Conservation (phyloP, 1,284 basidiomycete species). For the Pseudomicrostroma phylloplanum region DNA sequence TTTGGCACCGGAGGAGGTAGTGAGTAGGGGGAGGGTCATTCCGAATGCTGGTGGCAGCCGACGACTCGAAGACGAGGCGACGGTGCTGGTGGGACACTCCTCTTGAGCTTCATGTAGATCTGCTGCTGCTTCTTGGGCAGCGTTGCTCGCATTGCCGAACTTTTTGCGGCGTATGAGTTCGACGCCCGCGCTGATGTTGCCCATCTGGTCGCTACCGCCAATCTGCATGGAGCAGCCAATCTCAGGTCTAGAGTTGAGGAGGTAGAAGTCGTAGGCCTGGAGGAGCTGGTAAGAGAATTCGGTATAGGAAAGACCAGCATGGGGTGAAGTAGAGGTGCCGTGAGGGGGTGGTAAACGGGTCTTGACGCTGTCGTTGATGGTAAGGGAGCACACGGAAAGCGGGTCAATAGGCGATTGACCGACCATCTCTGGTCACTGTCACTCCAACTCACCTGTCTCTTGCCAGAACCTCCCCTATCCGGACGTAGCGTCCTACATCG, state of each 20-base stretch:
- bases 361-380: slow-evolving; percentile 60
- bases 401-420: background rate
- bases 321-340: slow-evolving; percentile 49
- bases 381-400: background rate
- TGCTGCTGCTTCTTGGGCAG: slow-evolving; percentile 25
- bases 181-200: slow-evolving; percentile 89
- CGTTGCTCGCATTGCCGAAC: background rate
- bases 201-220: slow-evolving; percentile 96
- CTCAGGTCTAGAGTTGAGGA: slow-evolving; percentile 53
- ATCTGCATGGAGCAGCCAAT: slow-evolving; percentile 76
- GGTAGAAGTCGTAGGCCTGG: slow-evolving; percentile 89
- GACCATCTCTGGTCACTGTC: background rate
- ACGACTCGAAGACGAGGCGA: background rate
- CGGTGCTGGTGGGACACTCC: no score
- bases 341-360: slow-evolving; percentile 18
- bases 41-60: slow-evolving; percentile 62
- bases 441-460: slow-evolving; percentile 64
- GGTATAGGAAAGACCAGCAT: slow-evolving; percentile 78
- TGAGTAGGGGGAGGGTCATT: slow-evolving; percentile 86
- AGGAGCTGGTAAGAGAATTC: slow-evolving; percentile 96
- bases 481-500: slow-evolving; percentile 69
- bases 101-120: slow-evolving; percentile 8
- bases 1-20: slow-evolving; percentile 81
- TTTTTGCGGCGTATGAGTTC: slow-evolving; percentile 69
- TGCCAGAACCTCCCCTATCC: slow-evolving; percentile 83